A percentile compares a stretch with the other conserved stretches of the same genome.
Evolutionary conservation across 768 basidiomycete species (phyloP).

Genomic region (Clathrus columnatus): DNA sequence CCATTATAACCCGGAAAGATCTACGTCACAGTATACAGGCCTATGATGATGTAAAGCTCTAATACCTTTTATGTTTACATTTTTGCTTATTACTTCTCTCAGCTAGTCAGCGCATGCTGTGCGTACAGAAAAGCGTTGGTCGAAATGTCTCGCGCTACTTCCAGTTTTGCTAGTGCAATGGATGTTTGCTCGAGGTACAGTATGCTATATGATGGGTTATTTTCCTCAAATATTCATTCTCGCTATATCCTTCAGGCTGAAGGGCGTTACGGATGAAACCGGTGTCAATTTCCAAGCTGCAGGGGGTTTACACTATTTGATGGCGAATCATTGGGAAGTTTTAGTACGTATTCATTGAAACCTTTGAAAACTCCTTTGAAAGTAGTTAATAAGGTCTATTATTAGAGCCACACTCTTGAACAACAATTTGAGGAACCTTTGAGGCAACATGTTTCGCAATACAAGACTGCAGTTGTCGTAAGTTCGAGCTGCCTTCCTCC

Average conservation of each 20-base stretch:
- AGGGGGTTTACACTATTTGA: slow-evolving; percentile 82
- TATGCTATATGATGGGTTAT: neutral
- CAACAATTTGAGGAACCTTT: slow-evolving; percentile 85
- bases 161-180: slow-evolving; percentile 80
- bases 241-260: slow-evolving; percentile 38
- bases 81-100: slow-evolving; percentile 8
- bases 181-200: slow-evolving; percentile 74
- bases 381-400: slow-evolving; percentile 6
- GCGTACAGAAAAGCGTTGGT: slow-evolving; percentile 75
- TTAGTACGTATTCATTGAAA: slow-evolving; percentile 57
- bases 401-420: slow-evolving; percentile 75
- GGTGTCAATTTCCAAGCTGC: slow-evolving; percentile 79
- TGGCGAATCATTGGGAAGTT: slow-evolving; percentile 89
- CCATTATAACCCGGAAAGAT: slow-evolving; percentile 75
- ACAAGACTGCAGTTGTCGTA: slow-evolving; percentile 65
- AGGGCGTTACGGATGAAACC: slow-evolving; percentile 71
- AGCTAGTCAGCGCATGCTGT: slow-evolving; percentile 43
- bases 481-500: slow-evolving; percentile 19
- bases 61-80: neutral
- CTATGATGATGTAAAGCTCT: slow-evolving; percentile 63
- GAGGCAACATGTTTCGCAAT: slow-evolving; percentile 74
- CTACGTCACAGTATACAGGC: slow-evolving; percentile 70
- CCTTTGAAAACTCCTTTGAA: slow-evolving; percentile 7
- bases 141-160: slow-evolving; percentile 74
- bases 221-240: neutral